A percentile compares a stretch with the other conserved stretches of the same genome.
These are phyloP conservation scores for Basidiobolus meristosporus DNA, from an alignment of 371 early-diverging fungal species.

Conservation along the genomic window DNA sequence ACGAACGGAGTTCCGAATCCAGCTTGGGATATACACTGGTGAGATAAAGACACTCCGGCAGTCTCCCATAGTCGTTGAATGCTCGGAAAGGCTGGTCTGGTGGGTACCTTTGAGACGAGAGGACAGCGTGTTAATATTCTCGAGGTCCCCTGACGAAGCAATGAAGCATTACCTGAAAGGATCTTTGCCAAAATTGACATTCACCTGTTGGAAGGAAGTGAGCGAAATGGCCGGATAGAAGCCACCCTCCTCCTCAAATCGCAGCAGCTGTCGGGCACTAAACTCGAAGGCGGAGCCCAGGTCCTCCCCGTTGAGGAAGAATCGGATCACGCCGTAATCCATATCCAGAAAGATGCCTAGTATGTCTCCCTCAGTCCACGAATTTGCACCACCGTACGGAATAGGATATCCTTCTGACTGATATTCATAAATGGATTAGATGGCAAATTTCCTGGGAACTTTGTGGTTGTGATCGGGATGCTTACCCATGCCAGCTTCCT, in stretches of 20 bases:
- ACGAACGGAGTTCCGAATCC: no score
- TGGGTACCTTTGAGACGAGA: not conserved
- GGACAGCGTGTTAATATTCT: not conserved
- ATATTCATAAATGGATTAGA: no score
- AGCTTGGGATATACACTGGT: no score
- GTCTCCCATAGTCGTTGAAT: not conserved
- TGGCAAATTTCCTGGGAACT: no score
- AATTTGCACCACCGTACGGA: not conserved
- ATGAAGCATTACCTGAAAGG: constrained; percentile 2
- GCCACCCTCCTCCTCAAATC: constrained; percentile 2
- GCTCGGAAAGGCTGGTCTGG: not conserved
- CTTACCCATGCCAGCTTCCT: not conserved
- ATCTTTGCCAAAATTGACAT: constrained; percentile 4
- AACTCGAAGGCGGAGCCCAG: constrained; percentile 1
- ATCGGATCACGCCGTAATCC: constrained; percentile 1
- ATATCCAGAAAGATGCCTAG: constrained; percentile 4
- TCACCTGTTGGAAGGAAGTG: constrained; percentile 4
- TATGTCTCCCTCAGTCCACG: not conserved
- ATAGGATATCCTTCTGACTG: not conserved
- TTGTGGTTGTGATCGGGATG: no score
- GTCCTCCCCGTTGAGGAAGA: constrained; percentile 4
- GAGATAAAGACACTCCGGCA: no score
- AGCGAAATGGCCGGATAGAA: constrained; percentile 4
- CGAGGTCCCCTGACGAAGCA: not conserved
- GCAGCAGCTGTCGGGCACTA: constrained; percentile 1